Evolutionary conservation across 2,329 filamentous ascomycete genomes (phyloP).

Genomic region (Dryadomyces quercivorus): DNA sequence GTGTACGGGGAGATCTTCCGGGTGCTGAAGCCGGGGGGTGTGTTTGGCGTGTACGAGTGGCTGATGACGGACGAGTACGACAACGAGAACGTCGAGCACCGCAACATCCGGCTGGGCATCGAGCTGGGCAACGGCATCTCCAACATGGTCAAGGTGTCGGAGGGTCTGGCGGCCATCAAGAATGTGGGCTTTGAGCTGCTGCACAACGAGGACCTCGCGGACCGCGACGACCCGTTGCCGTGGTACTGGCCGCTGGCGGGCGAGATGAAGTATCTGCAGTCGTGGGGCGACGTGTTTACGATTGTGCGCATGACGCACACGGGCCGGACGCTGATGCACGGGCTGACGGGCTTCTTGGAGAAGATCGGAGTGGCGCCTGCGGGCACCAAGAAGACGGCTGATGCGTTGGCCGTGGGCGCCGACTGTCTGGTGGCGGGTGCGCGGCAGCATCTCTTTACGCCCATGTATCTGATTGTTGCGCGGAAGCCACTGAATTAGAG

Average conservation of each 20-base stretch:
- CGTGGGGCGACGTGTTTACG: conserved; percentile 67
- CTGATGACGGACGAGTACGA: conserved; percentile 95
- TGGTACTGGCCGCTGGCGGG: conserved; percentile 94
- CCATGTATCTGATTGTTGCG: conserved; percentile 95
- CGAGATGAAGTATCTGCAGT: conserved; percentile 71
- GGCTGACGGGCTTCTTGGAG: conserved; percentile 67
- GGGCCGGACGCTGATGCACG: conserved; percentile 65
- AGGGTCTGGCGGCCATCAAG: conserved; percentile 73
- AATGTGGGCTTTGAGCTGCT: conserved; percentile 76
- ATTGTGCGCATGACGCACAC: conserved; percentile 81
- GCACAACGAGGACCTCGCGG: conserved; percentile 76
- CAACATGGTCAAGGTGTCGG: conserved; percentile 76
- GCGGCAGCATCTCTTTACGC: conserved; percentile 85
- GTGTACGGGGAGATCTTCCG: conserved; percentile 93
- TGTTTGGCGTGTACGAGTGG: conserved; percentile 98
- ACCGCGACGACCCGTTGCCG: conserved; percentile 59
- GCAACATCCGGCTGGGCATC: conserved; percentile 83
- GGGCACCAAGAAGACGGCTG: conserved; percentile 90
- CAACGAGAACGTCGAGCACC: conserved; percentile 75
- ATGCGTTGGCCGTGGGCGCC: conserved; percentile 69
- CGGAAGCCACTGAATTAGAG: conserved; percentile 54
- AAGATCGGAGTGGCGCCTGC: conserved; percentile 59
- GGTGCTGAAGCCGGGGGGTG: conserved; percentile 87
- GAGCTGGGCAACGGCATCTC: conserved; percentile 94
- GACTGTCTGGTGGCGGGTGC: conserved; percentile 82